Evolutionary conservation across 768 basidiomycete genomes (phyloP), one percentile per base, ranked within the genome.

Genomic region (Rhizopogon vinicolor): DNA sequence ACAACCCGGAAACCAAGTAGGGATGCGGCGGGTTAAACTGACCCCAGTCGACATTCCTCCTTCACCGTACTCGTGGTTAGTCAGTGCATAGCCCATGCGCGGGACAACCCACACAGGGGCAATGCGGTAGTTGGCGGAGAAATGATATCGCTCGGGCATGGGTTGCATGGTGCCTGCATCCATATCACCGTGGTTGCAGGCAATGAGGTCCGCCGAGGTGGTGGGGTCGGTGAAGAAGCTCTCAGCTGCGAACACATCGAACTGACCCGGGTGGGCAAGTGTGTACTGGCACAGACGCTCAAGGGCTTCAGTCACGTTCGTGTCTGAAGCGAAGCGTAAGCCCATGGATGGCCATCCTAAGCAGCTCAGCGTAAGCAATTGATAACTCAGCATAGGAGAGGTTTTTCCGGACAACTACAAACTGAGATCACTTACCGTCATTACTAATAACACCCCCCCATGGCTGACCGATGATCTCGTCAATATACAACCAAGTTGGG

Each of bases 281-380:
- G 35, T 49, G 14, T 49, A 49, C 14, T 49, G 33, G 35, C 14
- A 49, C 40, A 95, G 75, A 25, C 76, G 65, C 16, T 81, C 70
- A 31, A 89, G 71, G 57, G 87, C 80, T 41, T 77, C 72, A 9
- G 79, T 73, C 10, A 73, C 71, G 65, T 95, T 88, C 1, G 79
- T 75, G n/a, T 69, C 71, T 1, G 77, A 61, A 16, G 73, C 65
- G 74, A 96, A 93, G 25, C 93, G 82, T 51, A 97, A 70, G 2
- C 94, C 94, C 77, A 92, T 87, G 1, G 87, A 81, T 10, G 93
- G 94, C 93, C 92, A 95, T 41, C 94, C 84, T 81, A 58, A 28
- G 25, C 19, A 79, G 78, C 89, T 29, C 41, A 41, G 10, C 43
- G 49, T 25, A 40, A 69, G 63, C 59, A 43, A 52, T 58, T 28